phyloP scores from a whole-genome alignment of 2,329 filamentous ascomycete genomes.

The Elsinoe arachidis region DNA sequence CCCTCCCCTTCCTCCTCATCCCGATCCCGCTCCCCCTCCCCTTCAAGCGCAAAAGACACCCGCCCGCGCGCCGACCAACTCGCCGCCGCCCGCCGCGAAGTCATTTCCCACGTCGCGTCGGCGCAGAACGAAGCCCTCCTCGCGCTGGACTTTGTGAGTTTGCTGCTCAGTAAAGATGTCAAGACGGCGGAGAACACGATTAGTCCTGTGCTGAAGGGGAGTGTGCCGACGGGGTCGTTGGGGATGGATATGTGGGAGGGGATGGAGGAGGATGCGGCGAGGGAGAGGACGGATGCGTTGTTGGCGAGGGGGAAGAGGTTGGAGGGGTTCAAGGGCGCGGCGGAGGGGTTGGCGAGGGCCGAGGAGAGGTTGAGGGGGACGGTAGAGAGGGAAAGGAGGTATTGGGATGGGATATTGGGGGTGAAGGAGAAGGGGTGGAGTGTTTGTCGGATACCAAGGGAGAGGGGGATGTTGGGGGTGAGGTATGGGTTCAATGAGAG shows the following conservation, averaged over 20 bases:
- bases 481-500: constrained; percentile 82
- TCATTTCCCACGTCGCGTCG: constrained; percentile 36
- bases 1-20: constrained; percentile 35
- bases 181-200: constrained; percentile 61
- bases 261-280: constrained; percentile 48
- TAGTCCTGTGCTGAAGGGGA: constrained; percentile 59
- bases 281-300: constrained; percentile 30
- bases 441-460: constrained; percentile 65
- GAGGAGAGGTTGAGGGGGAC: constrained; percentile 66
- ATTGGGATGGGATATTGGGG: constrained; percentile 78
- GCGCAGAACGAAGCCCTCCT: constrained; percentile 55
- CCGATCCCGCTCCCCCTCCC: constrained; percentile 34
- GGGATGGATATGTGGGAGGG: constrained; percentile 54
- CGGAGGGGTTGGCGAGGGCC: constrained; percentile 64
- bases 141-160: constrained; percentile 72
- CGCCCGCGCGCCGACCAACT: constrained; percentile 33
- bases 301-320: constrained; percentile 65
- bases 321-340: constrained; percentile 64
- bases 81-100: constrained; percentile 31
- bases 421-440: constrained; percentile 83
- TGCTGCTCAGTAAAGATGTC: constrained; percentile 73
- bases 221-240: constrained; percentile 65
- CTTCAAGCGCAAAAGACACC: not conserved
- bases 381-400: constrained; percentile 69
- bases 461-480: constrained; percentile 69